Evolutionary conservation across 2,329 filamentous ascomycete species (phyloP).

Genomic region (Xylariaceae sp.): DNA sequence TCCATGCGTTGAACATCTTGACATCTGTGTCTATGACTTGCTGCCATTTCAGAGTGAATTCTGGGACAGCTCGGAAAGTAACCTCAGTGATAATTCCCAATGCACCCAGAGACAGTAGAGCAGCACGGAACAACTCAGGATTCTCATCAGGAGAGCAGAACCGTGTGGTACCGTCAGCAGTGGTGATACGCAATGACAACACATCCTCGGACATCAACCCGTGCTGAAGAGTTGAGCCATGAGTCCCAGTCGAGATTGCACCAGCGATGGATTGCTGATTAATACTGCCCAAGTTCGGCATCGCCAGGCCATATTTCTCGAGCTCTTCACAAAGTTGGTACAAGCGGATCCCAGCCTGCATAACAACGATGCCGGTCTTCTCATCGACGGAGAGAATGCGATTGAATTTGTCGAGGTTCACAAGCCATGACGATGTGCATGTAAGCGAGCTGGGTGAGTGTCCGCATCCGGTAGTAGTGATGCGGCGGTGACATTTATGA

Average conservation of each 20-base stretch:
- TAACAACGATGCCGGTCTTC: constrained; percentile 62
- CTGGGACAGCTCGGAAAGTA: constrained; percentile 74
- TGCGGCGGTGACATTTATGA: constrained; percentile 70
- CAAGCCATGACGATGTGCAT: constrained; percentile 88
- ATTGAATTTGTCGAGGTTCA: constrained; percentile 85
- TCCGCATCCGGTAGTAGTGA: constrained; percentile 83
- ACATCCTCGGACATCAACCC: constrained; percentile 81
- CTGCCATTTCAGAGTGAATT: constrained; percentile 81
- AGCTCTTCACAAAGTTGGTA: constrained; percentile 69
- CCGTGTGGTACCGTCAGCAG: constrained; percentile 73
- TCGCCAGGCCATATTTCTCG: constrained; percentile 70
- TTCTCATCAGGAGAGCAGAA: constrained; percentile 67
- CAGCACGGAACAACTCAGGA: constrained; percentile 79
- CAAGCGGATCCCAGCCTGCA: constrained; percentile 86
- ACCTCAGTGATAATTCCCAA: constrained; percentile 89
- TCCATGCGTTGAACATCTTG: constrained; percentile 68
- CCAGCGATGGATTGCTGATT: constrained; percentile 91
- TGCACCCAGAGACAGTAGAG: constrained; percentile 81
- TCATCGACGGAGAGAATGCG: constrained; percentile 67
- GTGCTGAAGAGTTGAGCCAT: constrained; percentile 81
- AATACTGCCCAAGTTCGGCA: constrained; percentile 92
- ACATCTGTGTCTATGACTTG: constrained; percentile 72
- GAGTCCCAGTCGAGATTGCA: constrained; percentile 87
- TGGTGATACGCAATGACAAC: constrained; percentile 69
- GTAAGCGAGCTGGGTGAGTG: constrained; percentile 92